Conservation (phyloP, 495 filamentous ascomycete species). For the Hypoxylon rickii region DNA sequence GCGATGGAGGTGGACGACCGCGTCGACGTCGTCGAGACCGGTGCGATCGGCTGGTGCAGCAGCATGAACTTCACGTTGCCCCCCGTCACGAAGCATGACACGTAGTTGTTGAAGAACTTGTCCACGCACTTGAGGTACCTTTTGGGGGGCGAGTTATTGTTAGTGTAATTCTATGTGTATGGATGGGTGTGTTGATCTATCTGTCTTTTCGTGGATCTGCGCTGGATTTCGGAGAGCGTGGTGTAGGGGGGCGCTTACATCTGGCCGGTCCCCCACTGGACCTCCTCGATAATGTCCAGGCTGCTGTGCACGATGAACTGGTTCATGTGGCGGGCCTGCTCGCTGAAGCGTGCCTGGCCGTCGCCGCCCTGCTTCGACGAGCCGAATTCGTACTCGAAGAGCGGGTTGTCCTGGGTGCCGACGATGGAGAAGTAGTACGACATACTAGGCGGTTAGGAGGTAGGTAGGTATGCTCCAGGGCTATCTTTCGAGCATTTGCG, state of each 20-base stretch:
- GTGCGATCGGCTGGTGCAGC: slow-evolving; percentile 72
- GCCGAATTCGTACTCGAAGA: slow-evolving; percentile 96
- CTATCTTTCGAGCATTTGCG: slow-evolving; percentile 42
- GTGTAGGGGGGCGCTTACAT: slow-evolving; percentile 59
- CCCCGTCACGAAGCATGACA: slow-evolving; percentile 88
- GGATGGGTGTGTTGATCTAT: too few relatives aligned
- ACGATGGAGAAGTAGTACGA: slow-evolving; percentile 97
- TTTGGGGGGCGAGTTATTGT: background rate
- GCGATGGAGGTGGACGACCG: slow-evolving; percentile 68
- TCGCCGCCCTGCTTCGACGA: slow-evolving; percentile 93
- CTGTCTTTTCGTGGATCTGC: too few relatives aligned
- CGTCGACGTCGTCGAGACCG: slow-evolving; percentile 42
- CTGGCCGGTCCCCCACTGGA: slow-evolving; percentile 83
- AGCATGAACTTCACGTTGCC: slow-evolving; percentile 86
- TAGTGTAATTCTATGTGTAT: background rate
- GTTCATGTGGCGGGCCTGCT: slow-evolving; percentile 89
- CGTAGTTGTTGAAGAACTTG: slow-evolving; percentile 86
- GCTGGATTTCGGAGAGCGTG: background rate
- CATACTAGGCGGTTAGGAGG: slow-evolving; percentile 58
- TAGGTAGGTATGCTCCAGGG: background rate
- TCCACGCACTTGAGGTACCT: slow-evolving; percentile 94
- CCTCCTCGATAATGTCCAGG: slow-evolving; percentile 92
- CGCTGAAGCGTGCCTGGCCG: slow-evolving; percentile 82
- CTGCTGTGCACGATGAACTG: slow-evolving; percentile 95
- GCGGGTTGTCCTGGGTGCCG: slow-evolving; percentile 88